Base-by-base conservation (phyloP, 306 rosid genomes). In the Cucurbita argyrosperma region DNA sequence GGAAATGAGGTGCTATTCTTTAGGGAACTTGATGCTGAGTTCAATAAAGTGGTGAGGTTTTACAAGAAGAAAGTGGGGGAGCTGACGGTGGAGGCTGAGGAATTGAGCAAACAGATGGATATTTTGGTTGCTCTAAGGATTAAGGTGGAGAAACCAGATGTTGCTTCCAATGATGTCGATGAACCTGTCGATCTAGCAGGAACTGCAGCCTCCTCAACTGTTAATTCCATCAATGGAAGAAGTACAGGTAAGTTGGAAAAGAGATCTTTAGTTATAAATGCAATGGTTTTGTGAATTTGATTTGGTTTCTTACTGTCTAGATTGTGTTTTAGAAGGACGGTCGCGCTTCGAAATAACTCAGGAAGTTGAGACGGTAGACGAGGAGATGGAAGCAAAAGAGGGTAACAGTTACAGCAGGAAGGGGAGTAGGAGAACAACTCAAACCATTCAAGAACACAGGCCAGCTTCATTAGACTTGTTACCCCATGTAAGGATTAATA, bases 21-120 rank as follows among this genome's bases (percentile, higher is more conserved):
- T 55, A 76, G 68, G 76, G 82, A 80, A 61, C 91, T 91, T 49
- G 97, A 91, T 76, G 76, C 62, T 60, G 92, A 91, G 87, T 87
- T 91, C 19, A 89, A 91, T 73, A 91, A 87, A 76, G 97, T 91
- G 14, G 71, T 83, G 26, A 55, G 8, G 23, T 91, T 91, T 71
- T 91, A 86, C 61, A 82, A 72, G 78, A 83, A 79, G 38, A 81
- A 80, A 72, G 87, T 91, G 23, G 87, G 61, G 71, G 79, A 83
- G 70, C 76, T 83, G 62, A 75, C 76, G 80, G 77, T 70, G 47
- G 93, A 89, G 85, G 96, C 96, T 11, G 87, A 87, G 59, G 91
- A 87, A 77, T 78, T 91, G 74, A 82, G 84, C n/a, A 82, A 74
- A 73, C 96, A 91, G 82, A 91, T 91, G 91, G 84, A 85, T 79